phyloP scores from a whole-genome alignment of 2,329 filamentous ascomycete genomes.

The Akanthomyces uredinophilus region DNA sequence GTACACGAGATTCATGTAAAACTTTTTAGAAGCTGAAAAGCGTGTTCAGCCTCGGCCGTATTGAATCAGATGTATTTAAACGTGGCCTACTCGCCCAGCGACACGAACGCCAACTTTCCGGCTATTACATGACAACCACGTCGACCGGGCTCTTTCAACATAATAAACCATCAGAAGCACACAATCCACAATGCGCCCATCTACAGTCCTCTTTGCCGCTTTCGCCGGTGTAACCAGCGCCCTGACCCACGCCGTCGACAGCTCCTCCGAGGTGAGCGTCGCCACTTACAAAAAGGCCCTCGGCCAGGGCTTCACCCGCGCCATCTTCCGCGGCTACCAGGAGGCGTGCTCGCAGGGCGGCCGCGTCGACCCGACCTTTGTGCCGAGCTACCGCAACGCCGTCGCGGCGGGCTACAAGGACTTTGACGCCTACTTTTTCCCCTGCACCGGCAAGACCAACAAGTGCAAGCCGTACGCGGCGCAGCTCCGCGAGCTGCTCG shows the following conservation, averaged over 20 bases:
- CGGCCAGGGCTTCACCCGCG: conserved; percentile 13
- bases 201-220: neutral
- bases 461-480: conserved; percentile 14
- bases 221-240: neutral
- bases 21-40: neutral
- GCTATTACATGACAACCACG: neutral
- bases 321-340: conserved; percentile 15
- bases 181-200: neutral
- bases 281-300: conserved; percentile 13
- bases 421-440: conserved; percentile 15
- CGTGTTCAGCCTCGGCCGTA: neutral
- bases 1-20: neutral
- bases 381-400: conserved; percentile 13
- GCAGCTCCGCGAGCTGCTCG: conserved; percentile 10
- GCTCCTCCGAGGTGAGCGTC: conserved; percentile 1
- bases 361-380: conserved; percentile 15
- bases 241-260: conserved; percentile 14
- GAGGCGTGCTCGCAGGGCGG: conserved; percentile 13
- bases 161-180: neutral
- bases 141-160: neutral
- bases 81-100: too few relatives aligned
- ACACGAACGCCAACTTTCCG: neutral
- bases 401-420: conserved; percentile 12
- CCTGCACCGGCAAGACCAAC: conserved; percentile 13
- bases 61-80: neutral